These are phyloP conservation scores for Termitomyces sp. DNA, from an alignment of 768 basidiomycete species.

Conservation along the genomic window DNA sequence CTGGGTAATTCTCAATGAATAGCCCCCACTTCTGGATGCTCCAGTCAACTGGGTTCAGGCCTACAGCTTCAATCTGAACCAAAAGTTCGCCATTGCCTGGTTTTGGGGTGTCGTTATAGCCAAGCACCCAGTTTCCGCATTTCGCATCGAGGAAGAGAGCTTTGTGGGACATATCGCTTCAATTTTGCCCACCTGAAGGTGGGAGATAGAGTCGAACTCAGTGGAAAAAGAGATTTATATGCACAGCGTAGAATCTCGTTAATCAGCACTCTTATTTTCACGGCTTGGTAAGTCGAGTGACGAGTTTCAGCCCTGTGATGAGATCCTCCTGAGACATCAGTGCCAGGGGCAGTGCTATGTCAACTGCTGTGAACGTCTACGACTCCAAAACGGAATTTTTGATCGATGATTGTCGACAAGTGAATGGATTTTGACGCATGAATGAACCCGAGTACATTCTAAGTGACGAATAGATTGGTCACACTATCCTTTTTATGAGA, in stretches of 20 bases:
- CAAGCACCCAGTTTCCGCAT: constrained; percentile 14
- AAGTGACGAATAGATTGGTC: neutral
- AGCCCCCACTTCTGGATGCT: constrained; percentile 21
- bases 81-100: constrained; percentile 36
- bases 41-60: constrained; percentile 45
- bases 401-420: neutral
- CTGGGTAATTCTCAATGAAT: constrained; percentile 31
- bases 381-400: neutral
- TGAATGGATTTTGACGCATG: neutral
- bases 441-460: neutral
- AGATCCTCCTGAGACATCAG: neutral
- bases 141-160: constrained; percentile 19
- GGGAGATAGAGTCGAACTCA: neutral
- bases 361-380: neutral
- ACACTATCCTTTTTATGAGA: neutral
- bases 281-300: constrained; percentile 3
- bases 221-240: neutral
- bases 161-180: constrained; percentile 18
- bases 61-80: constrained; percentile 31
- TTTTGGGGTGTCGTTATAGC: constrained; percentile 12
- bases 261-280: neutral
- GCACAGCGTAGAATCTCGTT: neutral
- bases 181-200: neutral
- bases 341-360: neutral
- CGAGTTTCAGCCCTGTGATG: neutral